Percentiles rank a stretch among this genome's conserved stretches.
Evolutionary conservation across 202 grass and related monocot species (phyloP).

Genomic region (Cymbopogon flexuosus): DNA sequence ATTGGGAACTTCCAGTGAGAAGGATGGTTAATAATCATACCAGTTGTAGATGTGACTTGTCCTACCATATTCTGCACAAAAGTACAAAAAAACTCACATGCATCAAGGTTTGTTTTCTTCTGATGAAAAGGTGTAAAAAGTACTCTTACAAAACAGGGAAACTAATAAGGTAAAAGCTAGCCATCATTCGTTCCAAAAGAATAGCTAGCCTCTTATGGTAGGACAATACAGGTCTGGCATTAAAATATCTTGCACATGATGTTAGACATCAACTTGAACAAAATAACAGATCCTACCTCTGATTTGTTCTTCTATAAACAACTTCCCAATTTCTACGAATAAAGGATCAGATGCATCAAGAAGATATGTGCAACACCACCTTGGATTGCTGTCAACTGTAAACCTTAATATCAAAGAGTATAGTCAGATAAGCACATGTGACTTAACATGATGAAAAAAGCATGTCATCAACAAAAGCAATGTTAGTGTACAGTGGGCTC

Average conservation of each 20-base stretch:
- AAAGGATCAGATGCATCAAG: constrained; percentile 67
- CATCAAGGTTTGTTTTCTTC: constrained; percentile 25
- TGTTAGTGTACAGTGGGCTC: not conserved
- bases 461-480: not conserved
- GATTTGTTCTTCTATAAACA: constrained; percentile 62
- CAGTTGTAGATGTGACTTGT: constrained; percentile 82
- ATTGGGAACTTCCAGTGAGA: not conserved
- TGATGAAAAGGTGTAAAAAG: constrained; percentile 9
- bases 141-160: not conserved
- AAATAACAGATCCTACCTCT: constrained; percentile 44
- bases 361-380: constrained; percentile 67
- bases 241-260: not conserved
- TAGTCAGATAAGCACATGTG: constrained; percentile 20
- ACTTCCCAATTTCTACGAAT: constrained; percentile 57
- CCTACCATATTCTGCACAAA: constrained; percentile 66
- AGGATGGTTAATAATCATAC: constrained; percentile 36
- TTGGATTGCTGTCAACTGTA: constrained; percentile 58
- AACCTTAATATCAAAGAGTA: constrained; percentile 51
- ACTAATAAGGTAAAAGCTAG: not conserved
- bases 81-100: constrained; percentile 20
- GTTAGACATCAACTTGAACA: constrained; percentile 7
- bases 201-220: not conserved
- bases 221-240: not conserved
- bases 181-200: not conserved
- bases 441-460: not conserved